Evolutionary conservation across 805 yeast species (phyloP), one percentile per base, ranked within the genome.

Genomic region (Yarrowia alimentaria): DNA sequence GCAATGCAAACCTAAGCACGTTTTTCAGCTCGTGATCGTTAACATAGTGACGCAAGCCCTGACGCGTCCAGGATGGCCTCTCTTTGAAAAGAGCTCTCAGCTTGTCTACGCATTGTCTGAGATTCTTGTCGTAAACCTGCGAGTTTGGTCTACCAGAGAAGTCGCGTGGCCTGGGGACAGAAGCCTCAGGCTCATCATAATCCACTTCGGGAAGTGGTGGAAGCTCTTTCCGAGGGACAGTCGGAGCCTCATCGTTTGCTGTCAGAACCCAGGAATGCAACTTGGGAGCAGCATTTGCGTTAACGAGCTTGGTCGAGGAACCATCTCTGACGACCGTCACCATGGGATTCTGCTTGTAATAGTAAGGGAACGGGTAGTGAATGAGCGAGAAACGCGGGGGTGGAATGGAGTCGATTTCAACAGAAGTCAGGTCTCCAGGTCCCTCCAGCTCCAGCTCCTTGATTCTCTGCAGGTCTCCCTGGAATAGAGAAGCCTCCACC

Each of bases 11-110:
- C 58, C 84, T 81, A 34, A 91, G 56, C 61, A 79, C 60, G 64
- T 64, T 58, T 65, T 68, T 56, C 64, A 68, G 52, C 59, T 71
- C 55, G 13, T 29, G 37, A 2, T 32, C 48, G 11, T 57, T 48
- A n/a, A 62, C 29, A 21, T 53, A 45, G 11, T 57, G 55, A n/a
- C 61, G 60, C 13, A 63, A 47, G 56, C 85, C 94, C 56, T 84
- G 76, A 52, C 96, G 74, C 1, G 90, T 75, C 95, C 96, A 90
- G 13, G 88, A 75, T 0, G 96, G 96, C 60, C 91, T 80, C 54
- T 73, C 62, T 1, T 73, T 79, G 61, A 91, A 90, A 22, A 86
- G 61, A 10, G 59, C 38, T 14, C 58, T 55, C 55, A 76, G 61
- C 10, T 55, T 58, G 7, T 62, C 68, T 2, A 75, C 60, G 34